Percentiles rank a stretch among this genome's conserved stretches.
Conservation (phyloP, 257 asterid species). For the Solanum megistacrolobum region DNA sequence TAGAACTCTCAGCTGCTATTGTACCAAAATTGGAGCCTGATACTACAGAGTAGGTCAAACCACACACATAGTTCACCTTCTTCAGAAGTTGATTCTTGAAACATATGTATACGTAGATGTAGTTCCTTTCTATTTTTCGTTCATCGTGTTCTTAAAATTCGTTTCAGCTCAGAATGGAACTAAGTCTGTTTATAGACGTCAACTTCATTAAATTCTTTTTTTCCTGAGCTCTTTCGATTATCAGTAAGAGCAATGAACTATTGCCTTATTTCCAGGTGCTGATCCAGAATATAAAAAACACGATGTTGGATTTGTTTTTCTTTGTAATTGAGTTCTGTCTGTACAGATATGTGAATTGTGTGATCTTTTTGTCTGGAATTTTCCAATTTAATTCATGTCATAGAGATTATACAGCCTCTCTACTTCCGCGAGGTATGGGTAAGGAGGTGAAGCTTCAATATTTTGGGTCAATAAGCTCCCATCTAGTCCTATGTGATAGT, state of each 20-base stretch:
- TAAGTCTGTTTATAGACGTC: not conserved
- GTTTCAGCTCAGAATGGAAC: not conserved
- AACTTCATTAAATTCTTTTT: not conserved
- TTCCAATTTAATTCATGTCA: not conserved
- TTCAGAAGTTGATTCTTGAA: not conserved
- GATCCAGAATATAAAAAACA: not conserved
- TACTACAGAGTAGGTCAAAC: constrained; percentile 3
- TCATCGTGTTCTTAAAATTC: not conserved
- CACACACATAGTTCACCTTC: not conserved
- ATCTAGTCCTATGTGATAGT: not conserved
- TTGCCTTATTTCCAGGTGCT: not conserved
- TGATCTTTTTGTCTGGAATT: not conserved
- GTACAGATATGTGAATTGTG: not conserved
- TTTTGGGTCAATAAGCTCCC: not conserved
- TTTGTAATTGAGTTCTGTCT: not conserved
- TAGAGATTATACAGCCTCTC: not conserved
- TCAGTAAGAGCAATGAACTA: not conserved
- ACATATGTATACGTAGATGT: not conserved
- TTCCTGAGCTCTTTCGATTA: not conserved
- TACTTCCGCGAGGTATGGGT: not conserved
- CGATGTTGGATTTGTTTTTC: not conserved
- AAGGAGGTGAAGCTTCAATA: not conserved
- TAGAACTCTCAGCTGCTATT: constrained; percentile 33
- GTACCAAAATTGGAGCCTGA: constrained; percentile 27
- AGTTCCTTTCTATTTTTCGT: not conserved